phyloP scores from a whole-genome alignment of 106 monocot species.

The Allium fistulosum region DNA sequence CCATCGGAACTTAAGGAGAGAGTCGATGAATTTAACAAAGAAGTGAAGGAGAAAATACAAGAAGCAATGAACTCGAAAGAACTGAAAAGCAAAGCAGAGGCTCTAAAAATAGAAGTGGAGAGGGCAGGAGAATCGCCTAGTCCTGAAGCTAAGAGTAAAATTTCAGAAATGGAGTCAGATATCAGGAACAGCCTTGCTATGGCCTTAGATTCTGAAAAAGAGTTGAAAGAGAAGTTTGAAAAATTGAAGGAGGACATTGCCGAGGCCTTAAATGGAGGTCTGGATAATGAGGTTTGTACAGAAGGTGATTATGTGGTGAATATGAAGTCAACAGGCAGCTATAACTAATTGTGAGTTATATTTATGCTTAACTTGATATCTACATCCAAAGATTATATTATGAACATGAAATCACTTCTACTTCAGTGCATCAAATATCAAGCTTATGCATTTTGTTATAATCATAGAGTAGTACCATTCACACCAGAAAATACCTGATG shows the following conservation, averaged over 20 bases:
- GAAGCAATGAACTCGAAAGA: slow-evolving; percentile 19
- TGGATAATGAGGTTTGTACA: background rate
- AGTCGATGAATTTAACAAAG: slow-evolving; percentile 16
- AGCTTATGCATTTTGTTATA: no score
- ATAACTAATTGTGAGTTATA: slow-evolving; percentile 6
- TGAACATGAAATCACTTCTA: no score
- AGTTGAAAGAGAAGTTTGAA: slow-evolving; percentile 20
- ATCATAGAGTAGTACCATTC: no score
- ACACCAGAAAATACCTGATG: no score
- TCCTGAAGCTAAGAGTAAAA: slow-evolving; percentile 13
- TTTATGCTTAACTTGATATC: no score
- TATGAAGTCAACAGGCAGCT: background rate
- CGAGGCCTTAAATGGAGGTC: background rate
- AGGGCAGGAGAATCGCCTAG: slow-evolving; percentile 25
- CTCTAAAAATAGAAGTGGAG: slow-evolving; percentile 23
- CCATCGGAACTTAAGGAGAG: slow-evolving; percentile 13
- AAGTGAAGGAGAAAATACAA: slow-evolving; percentile 16
- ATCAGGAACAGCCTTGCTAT: slow-evolving; percentile 14
- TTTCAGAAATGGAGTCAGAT: slow-evolving; percentile 21
- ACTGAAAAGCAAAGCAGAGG: slow-evolving; percentile 21
- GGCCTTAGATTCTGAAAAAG: slow-evolving; percentile 1
- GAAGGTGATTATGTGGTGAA: background rate
- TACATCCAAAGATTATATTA: no score
- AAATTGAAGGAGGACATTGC: slow-evolving; percentile 10
- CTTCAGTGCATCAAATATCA: no score